A percentile compares a stretch with the other conserved stretches of the same genome.
Evolutionary conservation across 208 protist genomes (phyloP).

Genomic region (Trypanosoma platydactyli): DNA sequence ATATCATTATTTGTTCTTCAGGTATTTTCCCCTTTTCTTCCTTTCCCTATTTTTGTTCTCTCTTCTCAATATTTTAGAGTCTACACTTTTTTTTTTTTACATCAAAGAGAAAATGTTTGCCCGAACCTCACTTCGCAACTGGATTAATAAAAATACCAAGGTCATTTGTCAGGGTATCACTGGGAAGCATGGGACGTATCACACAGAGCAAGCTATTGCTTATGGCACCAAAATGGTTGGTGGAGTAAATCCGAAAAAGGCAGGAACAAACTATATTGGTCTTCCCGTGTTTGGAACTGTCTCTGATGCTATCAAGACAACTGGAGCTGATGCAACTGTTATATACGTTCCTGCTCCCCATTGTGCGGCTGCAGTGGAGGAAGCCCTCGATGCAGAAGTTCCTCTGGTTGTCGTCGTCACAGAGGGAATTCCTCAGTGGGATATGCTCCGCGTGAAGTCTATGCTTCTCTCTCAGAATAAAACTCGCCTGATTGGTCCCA

Average conservation of each 20-base stretch:
- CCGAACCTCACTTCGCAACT: constrained; percentile 56
- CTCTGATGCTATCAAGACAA: constrained; percentile 88
- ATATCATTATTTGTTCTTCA: neutral
- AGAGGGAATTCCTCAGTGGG: constrained; percentile 98
- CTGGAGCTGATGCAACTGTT: constrained; percentile 94
- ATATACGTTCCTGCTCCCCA: constrained; percentile 97
- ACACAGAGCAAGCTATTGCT: constrained; percentile 95
- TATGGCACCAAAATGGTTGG: constrained; percentile 99
- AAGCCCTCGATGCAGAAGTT: constrained; percentile 97
- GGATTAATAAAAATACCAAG: constrained; percentile 96
- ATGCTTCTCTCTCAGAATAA: constrained; percentile 92
- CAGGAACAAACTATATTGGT: constrained; percentile 92
- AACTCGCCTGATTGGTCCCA: constrained; percentile 97
- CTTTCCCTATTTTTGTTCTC: constrained; percentile 15
- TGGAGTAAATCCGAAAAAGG: constrained; percentile 97
- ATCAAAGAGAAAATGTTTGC: constrained; percentile 53
- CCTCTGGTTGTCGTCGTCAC: constrained; percentile 98
- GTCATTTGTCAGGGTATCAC: constrained; percentile 99
- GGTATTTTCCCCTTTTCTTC: constrained; percentile 12
- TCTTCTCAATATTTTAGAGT: constrained; percentile 12
- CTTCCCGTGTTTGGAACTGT: constrained; percentile 96
- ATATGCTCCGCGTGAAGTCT: constrained; percentile 96
- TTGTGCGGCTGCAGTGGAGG: constrained; percentile 95
- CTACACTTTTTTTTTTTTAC: neutral
- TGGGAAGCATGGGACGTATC: constrained; percentile 98